Evolutionary conservation across 139 green algal species (phyloP).

Genomic region (Chara braunii): DNA sequence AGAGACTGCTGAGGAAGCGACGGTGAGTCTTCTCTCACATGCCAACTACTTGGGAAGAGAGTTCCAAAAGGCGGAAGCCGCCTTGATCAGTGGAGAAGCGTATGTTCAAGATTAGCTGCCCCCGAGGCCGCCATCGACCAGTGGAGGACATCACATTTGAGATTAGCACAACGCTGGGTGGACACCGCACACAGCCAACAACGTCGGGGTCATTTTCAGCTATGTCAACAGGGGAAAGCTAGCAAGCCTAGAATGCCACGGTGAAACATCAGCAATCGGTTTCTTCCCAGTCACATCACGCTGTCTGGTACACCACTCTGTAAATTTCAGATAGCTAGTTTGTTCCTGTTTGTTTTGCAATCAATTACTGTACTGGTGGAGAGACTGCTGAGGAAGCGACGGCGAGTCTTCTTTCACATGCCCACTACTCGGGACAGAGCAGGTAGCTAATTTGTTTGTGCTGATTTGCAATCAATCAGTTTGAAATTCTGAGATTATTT

Average conservation of each 20-base stretch:
- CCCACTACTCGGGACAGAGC: constrained; percentile 57
- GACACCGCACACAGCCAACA: too few species aligned
- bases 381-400: background rate
- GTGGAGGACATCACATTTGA: too few species aligned
- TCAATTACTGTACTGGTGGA: constrained; percentile 12
- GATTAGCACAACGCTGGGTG: too few species aligned
- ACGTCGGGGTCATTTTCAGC: too few species aligned
- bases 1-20: background rate
- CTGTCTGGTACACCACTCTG: too few species aligned
- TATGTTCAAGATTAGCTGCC: constrained; percentile 64
- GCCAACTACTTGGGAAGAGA: constrained; percentile 59
- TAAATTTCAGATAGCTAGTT: constrained; percentile 52
- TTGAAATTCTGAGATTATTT: too few species aligned
- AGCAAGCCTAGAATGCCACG: too few species aligned
- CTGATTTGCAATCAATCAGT: constrained; percentile 49
- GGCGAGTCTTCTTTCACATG: constrained; percentile 51
- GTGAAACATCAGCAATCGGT: too few species aligned
- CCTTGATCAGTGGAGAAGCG: constrained; percentile 28
- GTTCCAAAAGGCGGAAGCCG: constrained; percentile 54
- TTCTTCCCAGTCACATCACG: too few species aligned
- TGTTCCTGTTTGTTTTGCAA: constrained; percentile 49
- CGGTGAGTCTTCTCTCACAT: constrained; percentile 50
- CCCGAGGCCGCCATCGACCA: too few species aligned
- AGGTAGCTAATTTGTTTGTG: constrained; percentile 52
- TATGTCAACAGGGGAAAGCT: too few species aligned